Percentiles rank a stretch among this genome's conserved stretches.
Evolutionary conservation across 2,329 filamentous ascomycete species (phyloP).

Genomic region (Aspergillus transmontanensis): DNA sequence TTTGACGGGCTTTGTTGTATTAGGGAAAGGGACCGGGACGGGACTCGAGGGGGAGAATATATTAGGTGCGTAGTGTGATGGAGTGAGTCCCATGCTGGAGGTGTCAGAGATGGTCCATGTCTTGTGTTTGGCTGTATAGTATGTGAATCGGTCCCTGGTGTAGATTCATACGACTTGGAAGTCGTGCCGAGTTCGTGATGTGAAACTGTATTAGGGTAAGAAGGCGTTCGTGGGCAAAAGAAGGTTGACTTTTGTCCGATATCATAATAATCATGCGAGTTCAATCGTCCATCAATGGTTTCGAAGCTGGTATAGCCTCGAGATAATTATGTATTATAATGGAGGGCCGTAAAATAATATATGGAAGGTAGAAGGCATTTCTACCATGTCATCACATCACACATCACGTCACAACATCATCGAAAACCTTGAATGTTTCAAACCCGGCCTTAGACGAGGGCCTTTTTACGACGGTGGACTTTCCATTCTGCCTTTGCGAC

Average conservation of each 20-base stretch:
- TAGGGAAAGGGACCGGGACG: background rate
- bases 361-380: conserved; percentile 1
- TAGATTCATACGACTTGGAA: background rate
- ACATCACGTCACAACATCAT: background rate
- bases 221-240: conserved; percentile 5
- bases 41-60: background rate
- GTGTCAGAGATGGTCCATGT: background rate
- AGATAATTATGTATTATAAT: conserved; percentile 11
- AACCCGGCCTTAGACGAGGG: background rate
- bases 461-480: conserved; percentile 56
- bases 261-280: conserved; percentile 14
- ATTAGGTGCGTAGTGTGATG: background rate
- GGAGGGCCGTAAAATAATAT: conserved; percentile 4
- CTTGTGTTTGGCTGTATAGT: background rate
- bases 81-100: background rate
- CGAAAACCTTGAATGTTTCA: background rate
- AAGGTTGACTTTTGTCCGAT: background rate
- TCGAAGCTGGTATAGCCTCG: background rate
- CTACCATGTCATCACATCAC: conserved; percentile 5
- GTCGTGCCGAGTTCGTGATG: background rate
- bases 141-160: background rate
- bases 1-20: background rate
- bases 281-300: conserved; percentile 5
- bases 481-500: conserved; percentile 89
- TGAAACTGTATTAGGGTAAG: background rate